Conservation (phyloP, 768 basidiomycete species). For the Mycena maculata region DNA sequence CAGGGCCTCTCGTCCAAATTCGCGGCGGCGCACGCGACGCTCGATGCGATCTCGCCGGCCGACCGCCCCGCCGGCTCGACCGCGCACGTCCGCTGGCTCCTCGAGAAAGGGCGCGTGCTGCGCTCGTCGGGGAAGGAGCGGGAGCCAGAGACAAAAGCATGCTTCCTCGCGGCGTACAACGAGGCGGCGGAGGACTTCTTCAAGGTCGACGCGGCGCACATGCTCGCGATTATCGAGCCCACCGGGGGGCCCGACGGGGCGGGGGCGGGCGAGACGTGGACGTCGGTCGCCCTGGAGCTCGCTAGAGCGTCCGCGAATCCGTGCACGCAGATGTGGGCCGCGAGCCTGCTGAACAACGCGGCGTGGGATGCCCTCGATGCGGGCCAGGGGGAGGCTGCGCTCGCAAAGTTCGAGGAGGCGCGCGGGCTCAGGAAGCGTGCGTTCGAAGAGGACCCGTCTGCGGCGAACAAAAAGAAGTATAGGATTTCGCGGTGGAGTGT, state of each 20-base stretch:
- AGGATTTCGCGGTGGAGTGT: conserved; percentile 26
- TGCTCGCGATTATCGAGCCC: conserved; percentile 29
- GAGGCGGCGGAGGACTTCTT: conserved; percentile 29
- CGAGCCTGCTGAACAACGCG: conserved; percentile 26
- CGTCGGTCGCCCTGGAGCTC: conserved; percentile 18
- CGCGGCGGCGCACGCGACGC: conserved; percentile 23
- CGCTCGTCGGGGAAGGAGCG: conserved; percentile 26
- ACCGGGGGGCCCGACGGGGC: conserved; percentile 5
- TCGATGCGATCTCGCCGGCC: conserved; percentile 20
- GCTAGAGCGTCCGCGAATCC: conserved; percentile 10
- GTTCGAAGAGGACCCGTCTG: conserved; percentile 10
- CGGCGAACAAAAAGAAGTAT: conserved; percentile 14
- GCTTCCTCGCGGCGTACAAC: conserved; percentile 30
- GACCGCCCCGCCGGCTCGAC: conserved; percentile 16
- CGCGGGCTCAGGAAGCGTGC: conserved; percentile 21
- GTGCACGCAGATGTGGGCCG: conserved; percentile 25
- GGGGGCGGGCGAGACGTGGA: conserved; percentile 16
- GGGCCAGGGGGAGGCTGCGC: conserved; percentile 19
- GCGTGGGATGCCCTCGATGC: conserved; percentile 27
- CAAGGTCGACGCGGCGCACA: conserved; percentile 32
- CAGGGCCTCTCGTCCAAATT: conserved; percentile 27
- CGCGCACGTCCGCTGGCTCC: conserved; percentile 25
- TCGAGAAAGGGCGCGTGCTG: conserved; percentile 31
- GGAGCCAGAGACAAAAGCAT: conserved; percentile 28
- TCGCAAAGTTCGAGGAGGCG: conserved; percentile 23